These are phyloP conservation scores for Ophiostoma novo-ulmi DNA, from an alignment of 2,329 filamentous ascomycete species.

Conservation along the genomic window DNA sequence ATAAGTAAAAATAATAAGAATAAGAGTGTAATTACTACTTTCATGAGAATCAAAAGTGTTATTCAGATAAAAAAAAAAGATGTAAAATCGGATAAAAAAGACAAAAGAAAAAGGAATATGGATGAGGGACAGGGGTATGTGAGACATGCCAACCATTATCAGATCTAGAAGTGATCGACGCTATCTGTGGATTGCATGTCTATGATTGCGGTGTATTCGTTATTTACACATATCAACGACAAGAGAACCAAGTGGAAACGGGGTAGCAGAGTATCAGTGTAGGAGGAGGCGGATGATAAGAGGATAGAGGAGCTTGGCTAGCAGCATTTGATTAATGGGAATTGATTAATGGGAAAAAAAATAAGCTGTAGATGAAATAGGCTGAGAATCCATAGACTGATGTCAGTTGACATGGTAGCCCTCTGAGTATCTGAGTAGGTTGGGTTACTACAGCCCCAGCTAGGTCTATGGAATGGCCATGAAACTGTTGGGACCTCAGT, in stretches of 20 bases:
- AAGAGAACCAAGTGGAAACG: too few relatives aligned
- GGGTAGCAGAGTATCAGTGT: too few relatives aligned
- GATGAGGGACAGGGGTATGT: constrained; percentile 5
- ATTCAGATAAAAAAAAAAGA: neutral
- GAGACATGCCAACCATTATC: neutral
- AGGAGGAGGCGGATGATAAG: too few relatives aligned
- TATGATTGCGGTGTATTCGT: neutral
- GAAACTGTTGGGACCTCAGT: neutral
- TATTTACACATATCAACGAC: constrained; percentile 1
- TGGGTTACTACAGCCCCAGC: too few relatives aligned
- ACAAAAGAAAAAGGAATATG: neutral
- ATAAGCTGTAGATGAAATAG: neutral
- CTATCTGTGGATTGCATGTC: neutral
- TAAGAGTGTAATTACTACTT: neutral
- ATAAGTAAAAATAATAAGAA: neutral
- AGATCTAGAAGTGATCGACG: neutral
- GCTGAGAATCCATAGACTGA: too few relatives aligned
- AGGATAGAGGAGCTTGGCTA: too few relatives aligned
- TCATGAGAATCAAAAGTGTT: neutral
- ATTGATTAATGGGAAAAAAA: neutral
- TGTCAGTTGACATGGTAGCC: too few relatives aligned
- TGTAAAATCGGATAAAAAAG: neutral
- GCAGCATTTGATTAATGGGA: too few relatives aligned
- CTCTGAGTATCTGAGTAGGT: too few relatives aligned
- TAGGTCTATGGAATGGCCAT: neutral